Percentiles rank a stretch among this genome's conserved stretches.
These are phyloP conservation scores for Clarireedia paspali DNA, from an alignment of 2,329 filamentous ascomycete species.

Conservation along the genomic window DNA sequence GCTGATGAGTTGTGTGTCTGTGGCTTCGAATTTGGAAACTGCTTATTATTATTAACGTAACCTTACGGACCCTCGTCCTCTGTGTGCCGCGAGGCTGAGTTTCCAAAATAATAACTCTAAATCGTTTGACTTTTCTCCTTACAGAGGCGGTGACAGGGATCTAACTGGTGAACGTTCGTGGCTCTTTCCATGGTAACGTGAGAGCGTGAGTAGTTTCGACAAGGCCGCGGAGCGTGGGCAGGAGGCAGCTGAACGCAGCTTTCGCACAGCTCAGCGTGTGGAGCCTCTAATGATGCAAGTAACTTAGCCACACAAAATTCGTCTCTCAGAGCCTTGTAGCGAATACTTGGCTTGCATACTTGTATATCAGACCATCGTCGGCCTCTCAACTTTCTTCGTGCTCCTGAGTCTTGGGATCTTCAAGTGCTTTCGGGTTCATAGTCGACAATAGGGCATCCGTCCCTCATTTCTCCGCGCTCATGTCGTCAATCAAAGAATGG, in stretches of 20 bases:
- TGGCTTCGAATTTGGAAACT: not conserved
- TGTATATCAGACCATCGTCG: not conserved
- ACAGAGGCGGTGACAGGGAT: conserved; percentile 2
- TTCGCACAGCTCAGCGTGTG: conserved; percentile 5
- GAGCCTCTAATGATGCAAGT: not conserved
- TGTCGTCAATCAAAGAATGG: conserved; percentile 25
- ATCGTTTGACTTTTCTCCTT: not conserved
- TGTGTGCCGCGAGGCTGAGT: conserved; percentile 8
- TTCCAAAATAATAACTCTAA: not conserved
- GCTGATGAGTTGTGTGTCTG: conserved; percentile 3
- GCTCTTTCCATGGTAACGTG: no score
- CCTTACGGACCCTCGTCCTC: not conserved
- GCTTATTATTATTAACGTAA: not conserved
- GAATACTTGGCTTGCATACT: no score
- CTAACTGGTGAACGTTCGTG: not conserved
- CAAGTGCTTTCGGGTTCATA: no score
- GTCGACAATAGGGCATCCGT: no score
- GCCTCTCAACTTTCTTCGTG: no score
- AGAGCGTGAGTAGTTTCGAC: not conserved
- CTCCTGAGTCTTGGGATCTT: no score
- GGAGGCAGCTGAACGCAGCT: no score
- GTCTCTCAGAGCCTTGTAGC: not conserved
- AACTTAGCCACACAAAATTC: not conserved
- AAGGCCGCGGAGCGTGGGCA: no score
- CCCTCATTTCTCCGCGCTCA: not conserved